Evolutionary conservation across 192 early-diverging fungal species (phyloP), one percentile per base, ranked within the genome.

Genomic region (Podila epicladia): DNA sequence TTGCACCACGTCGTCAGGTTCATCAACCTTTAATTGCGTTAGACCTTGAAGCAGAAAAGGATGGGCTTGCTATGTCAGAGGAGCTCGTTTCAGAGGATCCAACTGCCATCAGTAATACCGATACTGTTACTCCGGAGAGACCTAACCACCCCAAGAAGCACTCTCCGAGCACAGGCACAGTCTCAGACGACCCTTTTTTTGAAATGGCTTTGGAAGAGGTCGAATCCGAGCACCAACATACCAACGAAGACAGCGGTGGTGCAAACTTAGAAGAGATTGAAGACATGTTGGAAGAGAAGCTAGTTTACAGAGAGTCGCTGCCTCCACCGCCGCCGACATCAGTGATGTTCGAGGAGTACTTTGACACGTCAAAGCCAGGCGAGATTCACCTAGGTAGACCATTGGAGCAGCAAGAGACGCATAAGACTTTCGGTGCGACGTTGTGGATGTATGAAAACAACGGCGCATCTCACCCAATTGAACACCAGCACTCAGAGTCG

Each of bases 391-490:
- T 80, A 8, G 77, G 77, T 33, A 50, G 77, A 72, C 77, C 77
- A 1, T 28, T 80, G 65, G 77, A 80, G 32, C 77, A 73, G 22
- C 73, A 80, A 38, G 77, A 80, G 37, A 69, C 77, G 7, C 66
- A 60, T 26, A 72, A 64, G 62, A 59, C 77, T 3, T 80, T 80
- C 64, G 77, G 77, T 12, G 77, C 77, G 6, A 80, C 77, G 1
- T 55, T 80, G 45, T 80, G 77, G 77, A 80, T 80, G 77, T 80
- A 80, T n/a, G 77, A 80, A n/a, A 80, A 73, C 51, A 67, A 64
- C 12, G 17, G 45, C 9, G 12, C 37, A 17, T 9, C 31, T 5
- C 32, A 22, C 26, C 2, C 57, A 3, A 32, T 0, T 17, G n/a
- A 37, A 37, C 41, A 19, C 15, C 35, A 38, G 17, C 51, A 5